These are phyloP conservation scores for Coffea canephora DNA, from an alignment of 257 asterid species.

Conservation along the genomic window DNA sequence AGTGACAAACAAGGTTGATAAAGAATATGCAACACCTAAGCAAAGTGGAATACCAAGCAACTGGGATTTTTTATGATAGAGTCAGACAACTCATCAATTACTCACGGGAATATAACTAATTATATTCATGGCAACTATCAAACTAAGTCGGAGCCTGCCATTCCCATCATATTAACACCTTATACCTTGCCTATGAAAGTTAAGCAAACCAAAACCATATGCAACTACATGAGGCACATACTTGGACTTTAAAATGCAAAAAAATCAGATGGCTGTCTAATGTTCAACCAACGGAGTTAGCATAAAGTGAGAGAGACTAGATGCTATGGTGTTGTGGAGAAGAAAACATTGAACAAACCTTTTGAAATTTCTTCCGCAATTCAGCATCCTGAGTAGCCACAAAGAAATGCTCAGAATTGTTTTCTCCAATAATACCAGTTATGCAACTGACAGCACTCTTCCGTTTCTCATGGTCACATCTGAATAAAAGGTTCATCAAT, in stretches of 20 bases:
- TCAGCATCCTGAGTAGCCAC: slow-evolving; percentile 92
- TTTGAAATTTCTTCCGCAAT: slow-evolving; percentile 60
- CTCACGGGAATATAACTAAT: background rate
- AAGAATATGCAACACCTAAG: background rate
- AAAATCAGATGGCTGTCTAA: background rate
- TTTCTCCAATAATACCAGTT: slow-evolving; percentile 71
- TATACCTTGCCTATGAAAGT: background rate
- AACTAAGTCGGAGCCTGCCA: background rate
- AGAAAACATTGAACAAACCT: slow-evolving; percentile 44
- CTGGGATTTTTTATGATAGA: background rate
- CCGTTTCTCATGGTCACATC: slow-evolving; percentile 85
- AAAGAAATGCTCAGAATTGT: slow-evolving; percentile 75
- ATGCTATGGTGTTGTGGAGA: background rate
- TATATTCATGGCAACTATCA: background rate
- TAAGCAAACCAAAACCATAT: background rate
- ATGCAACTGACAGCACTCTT: slow-evolving; percentile 70
- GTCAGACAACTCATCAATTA: background rate
- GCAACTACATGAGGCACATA: background rate
- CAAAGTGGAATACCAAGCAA: background rate
- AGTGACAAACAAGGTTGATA: slow-evolving; percentile 2
- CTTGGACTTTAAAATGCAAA: background rate
- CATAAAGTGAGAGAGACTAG: background rate
- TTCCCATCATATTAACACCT: background rate
- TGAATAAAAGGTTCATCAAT: slow-evolving; percentile 28
- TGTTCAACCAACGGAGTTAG: background rate